A percentile compares a stretch with the other conserved stretches of the same genome.
phyloP scores from a whole-genome alignment of 345 rosid species.

The Eucalyptus curtisii region DNA sequence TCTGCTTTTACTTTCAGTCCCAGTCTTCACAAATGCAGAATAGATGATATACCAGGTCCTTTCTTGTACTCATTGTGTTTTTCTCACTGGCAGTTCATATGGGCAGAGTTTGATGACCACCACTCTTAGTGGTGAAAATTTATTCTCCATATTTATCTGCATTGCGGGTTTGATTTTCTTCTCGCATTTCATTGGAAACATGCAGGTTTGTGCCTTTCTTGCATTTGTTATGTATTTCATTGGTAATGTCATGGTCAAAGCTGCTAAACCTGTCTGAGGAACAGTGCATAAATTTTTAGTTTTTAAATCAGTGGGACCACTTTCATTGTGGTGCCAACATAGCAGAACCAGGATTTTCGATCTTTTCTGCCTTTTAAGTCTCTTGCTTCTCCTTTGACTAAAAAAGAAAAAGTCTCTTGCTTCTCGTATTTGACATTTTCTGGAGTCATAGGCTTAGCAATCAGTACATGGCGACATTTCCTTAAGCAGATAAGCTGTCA shows the following conservation, averaged over 20 bases:
- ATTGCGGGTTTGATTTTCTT: conserved; percentile 66
- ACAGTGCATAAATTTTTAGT: neutral
- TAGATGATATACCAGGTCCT: neutral
- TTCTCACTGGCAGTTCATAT: conserved; percentile 49
- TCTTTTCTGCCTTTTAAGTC: neutral
- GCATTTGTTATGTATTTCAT: neutral
- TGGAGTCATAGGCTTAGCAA: neutral
- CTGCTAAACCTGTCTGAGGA: neutral
- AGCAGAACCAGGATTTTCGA: neutral
- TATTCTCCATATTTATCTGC: conserved; percentile 56
- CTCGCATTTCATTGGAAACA: conserved; percentile 79
- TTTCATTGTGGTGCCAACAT: neutral
- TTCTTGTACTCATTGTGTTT: neutral
- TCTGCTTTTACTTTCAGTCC: neutral
- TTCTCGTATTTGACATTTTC: neutral
- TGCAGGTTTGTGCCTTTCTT: conserved; percentile 36
- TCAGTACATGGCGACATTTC: neutral
- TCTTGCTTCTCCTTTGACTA: neutral
- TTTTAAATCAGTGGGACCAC: neutral
- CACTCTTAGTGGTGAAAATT: conserved; percentile 39
- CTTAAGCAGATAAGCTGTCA: neutral
- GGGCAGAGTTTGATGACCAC: conserved; percentile 63
- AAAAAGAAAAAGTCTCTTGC: neutral
- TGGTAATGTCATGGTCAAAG: neutral
- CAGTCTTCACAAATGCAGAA: neutral